Evolutionary conservation across 129 eudicot species (phyloP).

Genomic region (Ambrosia trifida): DNA sequence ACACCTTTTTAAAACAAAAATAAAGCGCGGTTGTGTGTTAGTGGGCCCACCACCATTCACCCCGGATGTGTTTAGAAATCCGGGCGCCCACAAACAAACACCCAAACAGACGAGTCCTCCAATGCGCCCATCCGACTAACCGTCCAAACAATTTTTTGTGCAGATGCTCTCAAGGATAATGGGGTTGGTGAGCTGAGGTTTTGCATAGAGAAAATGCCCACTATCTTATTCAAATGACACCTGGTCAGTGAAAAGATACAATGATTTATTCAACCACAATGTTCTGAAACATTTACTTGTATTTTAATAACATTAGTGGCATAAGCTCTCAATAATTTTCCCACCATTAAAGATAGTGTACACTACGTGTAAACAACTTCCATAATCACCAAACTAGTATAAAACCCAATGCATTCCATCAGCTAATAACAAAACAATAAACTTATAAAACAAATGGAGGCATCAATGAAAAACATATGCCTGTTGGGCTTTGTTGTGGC

Average conservation of each 20-base stretch:
- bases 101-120: too few relatives aligned
- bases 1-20: too few relatives aligned
- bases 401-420: constrained; percentile 33
- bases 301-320: constrained; percentile 39
- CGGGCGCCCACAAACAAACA: too few relatives aligned
- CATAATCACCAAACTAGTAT: constrained; percentile 27
- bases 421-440: background rate
- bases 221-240: constrained; percentile 15
- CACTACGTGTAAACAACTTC: constrained; percentile 36
- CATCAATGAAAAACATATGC: constrained; percentile 48
- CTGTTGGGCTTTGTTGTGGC: constrained; percentile 42
- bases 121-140: too few relatives aligned
- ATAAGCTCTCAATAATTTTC: constrained; percentile 42
- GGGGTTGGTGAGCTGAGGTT: constrained; percentile 50
- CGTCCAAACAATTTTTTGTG: too few relatives aligned
- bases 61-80: too few relatives aligned
- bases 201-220: constrained; percentile 23
- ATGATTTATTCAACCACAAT: constrained; percentile 38
- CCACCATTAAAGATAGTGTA: constrained; percentile 51
- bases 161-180: constrained; percentile 26
- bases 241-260: background rate
- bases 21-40: too few relatives aligned
- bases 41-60: too few relatives aligned
- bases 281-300: constrained; percentile 8
- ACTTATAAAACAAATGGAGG: constrained; percentile 38